phyloP scores from a whole-genome alignment of 495 filamentous ascomycete species.

The Lophiotrema nucula region DNA sequence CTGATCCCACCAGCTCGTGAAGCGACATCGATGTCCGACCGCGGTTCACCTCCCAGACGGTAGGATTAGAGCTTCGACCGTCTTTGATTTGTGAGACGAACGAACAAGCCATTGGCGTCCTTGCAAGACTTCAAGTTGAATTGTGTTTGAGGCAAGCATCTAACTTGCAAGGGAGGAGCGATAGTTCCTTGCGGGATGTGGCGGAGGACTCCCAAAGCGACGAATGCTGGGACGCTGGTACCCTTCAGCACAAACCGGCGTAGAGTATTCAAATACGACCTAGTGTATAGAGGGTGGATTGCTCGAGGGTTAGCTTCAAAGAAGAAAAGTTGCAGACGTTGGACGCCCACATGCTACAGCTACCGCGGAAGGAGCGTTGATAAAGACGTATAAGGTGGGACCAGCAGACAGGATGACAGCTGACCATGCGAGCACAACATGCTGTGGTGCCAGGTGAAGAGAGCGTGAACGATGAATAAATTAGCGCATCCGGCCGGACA shows the following conservation, averaged over 20 bases:
- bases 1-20: background rate
- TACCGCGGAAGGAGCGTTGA: background rate
- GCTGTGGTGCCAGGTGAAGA: background rate
- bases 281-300: background rate
- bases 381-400: background rate
- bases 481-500: background rate
- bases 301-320: background rate
- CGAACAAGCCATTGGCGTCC: background rate
- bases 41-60: background rate
- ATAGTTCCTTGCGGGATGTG: background rate
- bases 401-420: background rate
- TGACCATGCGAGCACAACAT: slow-evolving; percentile 1
- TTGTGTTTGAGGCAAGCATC: background rate
- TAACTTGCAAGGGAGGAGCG: background rate
- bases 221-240: background rate
- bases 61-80: no score
- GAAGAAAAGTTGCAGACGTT: background rate
- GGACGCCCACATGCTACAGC: slow-evolving; percentile 12
- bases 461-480: background rate
- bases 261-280: background rate
- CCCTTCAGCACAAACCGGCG: background rate
- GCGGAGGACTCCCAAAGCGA: background rate
- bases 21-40: background rate
- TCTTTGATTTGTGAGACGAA: background rate
- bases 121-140: background rate